Percentiles rank a stretch among this genome's conserved stretches.
phyloP scores from a whole-genome alignment of 139 green algal genomes.

The Volvox africanus region DNA sequence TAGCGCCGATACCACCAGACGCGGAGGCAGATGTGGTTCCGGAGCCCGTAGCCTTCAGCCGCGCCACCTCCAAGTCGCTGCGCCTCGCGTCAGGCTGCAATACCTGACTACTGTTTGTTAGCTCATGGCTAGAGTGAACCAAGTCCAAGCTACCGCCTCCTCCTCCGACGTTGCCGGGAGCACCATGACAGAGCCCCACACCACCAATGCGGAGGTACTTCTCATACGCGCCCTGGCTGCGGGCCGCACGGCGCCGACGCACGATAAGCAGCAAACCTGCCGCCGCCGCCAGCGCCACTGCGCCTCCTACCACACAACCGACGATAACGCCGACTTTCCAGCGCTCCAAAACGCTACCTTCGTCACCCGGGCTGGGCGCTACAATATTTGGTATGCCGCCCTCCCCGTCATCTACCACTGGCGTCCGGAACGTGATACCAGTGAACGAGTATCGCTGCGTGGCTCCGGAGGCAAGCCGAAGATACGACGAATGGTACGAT shows the following conservation, averaged over 20 bases:
- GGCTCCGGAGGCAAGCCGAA: not conserved
- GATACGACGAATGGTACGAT: not conserved
- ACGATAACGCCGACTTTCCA: slow-evolving; percentile 10
- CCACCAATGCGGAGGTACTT: slow-evolving; percentile 14
- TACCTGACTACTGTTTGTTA: slow-evolving; percentile 36
- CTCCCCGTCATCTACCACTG: not conserved
- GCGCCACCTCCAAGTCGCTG: not conserved
- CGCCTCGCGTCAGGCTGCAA: not conserved
- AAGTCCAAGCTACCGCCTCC: not conserved
- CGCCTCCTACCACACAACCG: not conserved
- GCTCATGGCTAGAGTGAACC: not conserved
- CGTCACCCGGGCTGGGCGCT: not conserved
- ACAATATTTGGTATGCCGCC: not conserved
- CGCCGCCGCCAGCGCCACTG: not conserved
- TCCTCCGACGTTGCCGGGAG: not conserved
- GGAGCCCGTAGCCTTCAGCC: not conserved
- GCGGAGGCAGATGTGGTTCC: not conserved
- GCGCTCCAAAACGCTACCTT: not conserved
- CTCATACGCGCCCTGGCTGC: not conserved
- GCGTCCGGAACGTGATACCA: not conserved
- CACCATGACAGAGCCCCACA: not conserved
- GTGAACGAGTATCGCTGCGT: not conserved
- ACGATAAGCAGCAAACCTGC: not conserved
- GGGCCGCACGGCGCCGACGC: not conserved
- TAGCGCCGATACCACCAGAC: not conserved